Conservation (phyloP, 1,284 basidiomycete genomes). For the Vanrija pseudolonga region DNA sequence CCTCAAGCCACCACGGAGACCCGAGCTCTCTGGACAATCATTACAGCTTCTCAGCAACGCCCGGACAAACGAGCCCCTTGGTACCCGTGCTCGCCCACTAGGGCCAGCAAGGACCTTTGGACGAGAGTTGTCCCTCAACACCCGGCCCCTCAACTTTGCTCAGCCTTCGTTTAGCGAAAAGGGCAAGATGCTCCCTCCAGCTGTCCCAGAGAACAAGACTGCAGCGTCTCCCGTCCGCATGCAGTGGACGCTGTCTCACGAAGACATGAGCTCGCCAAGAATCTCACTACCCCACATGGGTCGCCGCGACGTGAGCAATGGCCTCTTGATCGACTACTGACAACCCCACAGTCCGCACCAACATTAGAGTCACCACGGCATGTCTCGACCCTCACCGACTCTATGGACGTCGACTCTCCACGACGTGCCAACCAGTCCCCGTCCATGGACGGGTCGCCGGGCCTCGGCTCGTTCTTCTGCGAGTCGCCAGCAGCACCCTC, state of each 20-base stretch:
- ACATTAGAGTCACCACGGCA: slow-evolving; percentile 5
- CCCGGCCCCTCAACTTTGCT: not conserved
- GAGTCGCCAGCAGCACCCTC: slow-evolving; percentile 38
- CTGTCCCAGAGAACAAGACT: slow-evolving; percentile 25
- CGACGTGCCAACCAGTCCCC: slow-evolving; percentile 19
- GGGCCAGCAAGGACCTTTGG: slow-evolving; percentile 31
- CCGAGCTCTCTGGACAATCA: slow-evolving; percentile 11
- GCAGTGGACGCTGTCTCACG: slow-evolving; percentile 38
- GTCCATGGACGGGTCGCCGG: slow-evolving; percentile 31
- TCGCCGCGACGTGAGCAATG: slow-evolving; percentile 29
- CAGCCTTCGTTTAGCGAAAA: slow-evolving; percentile 16
- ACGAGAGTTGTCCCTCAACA: slow-evolving; percentile 33
- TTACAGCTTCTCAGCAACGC: not conserved
- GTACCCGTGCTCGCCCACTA: not conserved
- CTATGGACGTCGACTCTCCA: slow-evolving; percentile 46
- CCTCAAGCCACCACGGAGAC: slow-evolving; percentile 26
- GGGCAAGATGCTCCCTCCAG: slow-evolving; percentile 41
- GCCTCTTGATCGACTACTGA: not conserved
- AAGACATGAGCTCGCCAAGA: slow-evolving; percentile 28
- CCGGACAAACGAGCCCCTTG: not conserved
- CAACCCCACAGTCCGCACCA: slow-evolving; percentile 14
- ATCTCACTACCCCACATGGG: slow-evolving; percentile 26
- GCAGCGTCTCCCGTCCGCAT: slow-evolving; percentile 25
- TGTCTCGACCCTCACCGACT: not conserved
- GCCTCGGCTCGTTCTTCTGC: slow-evolving; percentile 45